Base-by-base conservation (phyloP, 1,284 basidiomycete genomes). In the Sporisorium scitamineum region DNA sequence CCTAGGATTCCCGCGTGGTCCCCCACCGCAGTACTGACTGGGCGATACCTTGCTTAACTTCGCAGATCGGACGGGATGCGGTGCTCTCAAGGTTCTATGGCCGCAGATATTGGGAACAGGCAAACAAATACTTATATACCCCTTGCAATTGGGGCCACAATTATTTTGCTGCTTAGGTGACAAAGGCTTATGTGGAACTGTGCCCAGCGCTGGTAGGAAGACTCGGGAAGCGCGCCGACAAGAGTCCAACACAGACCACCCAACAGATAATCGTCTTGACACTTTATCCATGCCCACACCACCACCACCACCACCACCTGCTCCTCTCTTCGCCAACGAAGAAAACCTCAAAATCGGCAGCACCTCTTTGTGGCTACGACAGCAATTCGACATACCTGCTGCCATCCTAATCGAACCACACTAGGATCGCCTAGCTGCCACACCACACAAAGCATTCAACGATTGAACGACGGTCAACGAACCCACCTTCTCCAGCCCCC, bases 21-120 rank as follows among this genome's bases (percentile, higher is more conserved):
- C 90, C 90, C 91, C 90, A 91, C 90, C 90, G 88, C 91, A 90
- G 90, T 92, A 91, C 91, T 91, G 90, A 91, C 90, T 90, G 87
- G 89, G 90, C 90, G 89, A 90, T 89, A 91, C 90, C 89, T 88
- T 88, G 90, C 88, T 92, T 92, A 90, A 90, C 90, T 91, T 88
- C 89, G 89, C 90, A 91, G 90, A 91, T 91, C 90, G 86, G 90
- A 91, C 90, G 89, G 90, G 90, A 91, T 91, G 90, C 89, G 89
- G 90, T 91, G 89, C 89, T 91, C 91, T 91, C 90, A 89, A 87
- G 89, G 89, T 90, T 90, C 90, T 91, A 90, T 91, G 90, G 90
- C 90, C 90, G 88, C 90, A 89, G 90, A 90, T 90, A 68, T 52
- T 5, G 31, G 5, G 39, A 18, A 41, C 34, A 4, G 13, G 5